Conservation (phyloP, 345 rosid species). For the Nasturtium officinale region DNA sequence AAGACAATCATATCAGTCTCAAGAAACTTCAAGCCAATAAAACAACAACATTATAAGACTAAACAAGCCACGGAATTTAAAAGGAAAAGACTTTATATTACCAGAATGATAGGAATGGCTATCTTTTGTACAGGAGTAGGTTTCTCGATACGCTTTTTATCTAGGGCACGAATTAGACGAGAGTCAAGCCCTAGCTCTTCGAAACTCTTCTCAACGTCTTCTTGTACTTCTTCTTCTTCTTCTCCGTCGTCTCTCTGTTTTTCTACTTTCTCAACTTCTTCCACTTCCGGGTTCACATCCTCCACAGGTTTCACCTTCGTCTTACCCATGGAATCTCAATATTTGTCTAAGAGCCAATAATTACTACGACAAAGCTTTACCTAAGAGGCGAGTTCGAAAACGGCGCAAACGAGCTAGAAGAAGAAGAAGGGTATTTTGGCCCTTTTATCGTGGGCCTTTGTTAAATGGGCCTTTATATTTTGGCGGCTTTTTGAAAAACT, state of each 20-base stretch:
- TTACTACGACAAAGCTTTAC: not conserved
- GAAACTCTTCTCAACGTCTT: slow-evolving; percentile 56
- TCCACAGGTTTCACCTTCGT: slow-evolving; percentile 21
- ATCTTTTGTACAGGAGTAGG: slow-evolving; percentile 77
- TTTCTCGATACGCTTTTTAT: slow-evolving; percentile 65
- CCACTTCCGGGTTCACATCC: slow-evolving; percentile 23
- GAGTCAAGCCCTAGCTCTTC: slow-evolving; percentile 80
- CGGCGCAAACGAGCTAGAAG: slow-evolving; percentile 16
- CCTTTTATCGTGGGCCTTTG: not conserved
- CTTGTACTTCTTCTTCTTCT: slow-evolving; percentile 29
- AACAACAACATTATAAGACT: not conserved
- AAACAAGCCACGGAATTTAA: not conserved
- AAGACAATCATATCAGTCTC: not conserved
- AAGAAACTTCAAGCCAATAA: not conserved
- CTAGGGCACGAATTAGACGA: slow-evolving; percentile 73
- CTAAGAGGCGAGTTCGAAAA: not conserved
- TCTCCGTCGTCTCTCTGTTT: slow-evolving; percentile 29
- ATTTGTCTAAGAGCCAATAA: not conserved
- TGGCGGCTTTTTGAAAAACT: not conserved
- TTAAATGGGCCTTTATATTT: not conserved
- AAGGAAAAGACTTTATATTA: slow-evolving; percentile 38
- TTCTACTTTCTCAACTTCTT: slow-evolving; percentile 18
- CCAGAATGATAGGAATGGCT: slow-evolving; percentile 75
- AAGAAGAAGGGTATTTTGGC: slow-evolving; percentile 23
- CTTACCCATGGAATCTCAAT: slow-evolving; percentile 26